These are phyloP conservation scores for Babesia bovis DNA, from an alignment of 169 alveolate species.

Conservation along the genomic window DNA sequence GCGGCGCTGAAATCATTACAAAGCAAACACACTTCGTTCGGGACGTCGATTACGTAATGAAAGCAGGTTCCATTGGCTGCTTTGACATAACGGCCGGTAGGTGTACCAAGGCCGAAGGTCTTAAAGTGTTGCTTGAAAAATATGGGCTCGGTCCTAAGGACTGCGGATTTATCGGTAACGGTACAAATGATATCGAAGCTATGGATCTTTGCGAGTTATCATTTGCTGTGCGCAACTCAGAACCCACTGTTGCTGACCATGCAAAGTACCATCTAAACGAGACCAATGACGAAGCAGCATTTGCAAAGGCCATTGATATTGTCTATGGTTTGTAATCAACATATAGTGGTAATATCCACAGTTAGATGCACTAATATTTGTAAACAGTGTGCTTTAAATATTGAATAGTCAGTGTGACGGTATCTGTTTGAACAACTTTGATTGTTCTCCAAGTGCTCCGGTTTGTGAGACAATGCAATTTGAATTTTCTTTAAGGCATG, in stretches of 20 bases:
- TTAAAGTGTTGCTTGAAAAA: conserved; percentile 33
- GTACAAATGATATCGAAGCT: conserved; percentile 62
- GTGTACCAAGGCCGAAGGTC: conserved; percentile 51
- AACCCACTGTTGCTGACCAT: conserved; percentile 25
- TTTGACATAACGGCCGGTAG: conserved; percentile 42
- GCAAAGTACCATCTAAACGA: conserved; percentile 55
- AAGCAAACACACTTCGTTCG: neutral
- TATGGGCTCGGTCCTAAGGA: conserved; percentile 3
- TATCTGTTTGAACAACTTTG: neutral
- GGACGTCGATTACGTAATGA: conserved; percentile 16
- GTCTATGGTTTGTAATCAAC: conserved; percentile 26
- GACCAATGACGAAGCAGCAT: conserved; percentile 38
- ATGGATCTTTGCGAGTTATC: conserved; percentile 55
- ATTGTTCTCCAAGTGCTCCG: conserved; percentile 17
- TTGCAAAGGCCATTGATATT: conserved; percentile 30
- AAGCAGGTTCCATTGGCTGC: conserved; percentile 29
- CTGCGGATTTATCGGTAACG: conserved; percentile 63
- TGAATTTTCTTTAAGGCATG: conserved; percentile 20
- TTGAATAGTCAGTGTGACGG: neutral
- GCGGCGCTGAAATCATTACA: neutral
- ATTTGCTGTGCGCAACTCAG: conserved; percentile 58
- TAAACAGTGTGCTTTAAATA: too few species aligned
- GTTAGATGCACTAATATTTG: too few species aligned
- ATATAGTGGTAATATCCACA: too few species aligned
- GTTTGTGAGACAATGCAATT: conserved; percentile 45